Evolutionary conservation across 2,329 filamentous ascomycete genomes (phyloP), one percentile per base, ranked within the genome.

Genomic region (Curvularia spicifera): DNA sequence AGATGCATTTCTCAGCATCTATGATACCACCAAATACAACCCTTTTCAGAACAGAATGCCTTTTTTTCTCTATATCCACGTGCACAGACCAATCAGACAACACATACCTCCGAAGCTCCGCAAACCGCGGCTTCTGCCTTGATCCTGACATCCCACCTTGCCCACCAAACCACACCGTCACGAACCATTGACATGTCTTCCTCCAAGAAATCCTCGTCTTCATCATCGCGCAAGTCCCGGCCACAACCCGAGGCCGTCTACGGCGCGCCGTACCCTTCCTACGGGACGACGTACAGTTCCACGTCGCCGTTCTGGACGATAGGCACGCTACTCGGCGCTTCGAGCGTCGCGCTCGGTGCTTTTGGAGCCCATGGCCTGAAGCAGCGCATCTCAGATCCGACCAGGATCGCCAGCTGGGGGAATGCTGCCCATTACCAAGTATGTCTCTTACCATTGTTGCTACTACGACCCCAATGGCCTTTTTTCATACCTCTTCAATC

Each of bases 341-440:
- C 83, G 4, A 83, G 84, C 69, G 87, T 90, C 48, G 80, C 79
- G 15, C 73, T 89, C 54, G 87, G 87, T 31, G 88, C 88, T 0
- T 90, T 90, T 74, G 88, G 88, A 35, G 86, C 87, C 12, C 88
- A 90, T 71, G 87, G 87, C 10, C 78, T 90, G 40, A 89, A 88
- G 77, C 82, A 82, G 58, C 78, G 79, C 63, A 85, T 89, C 69
- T 70, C 82, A 9, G 87, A 89, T 64, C 86, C 87, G 3, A 74
- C 79, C 12, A 81, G 81, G 59, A 73, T 89, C 40, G 83, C 85
- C 5, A 88, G 81, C 71, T 90, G 86, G 83, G 74, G 76, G 10
- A 90, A 87, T 0, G 88, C 87, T 1, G 87, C 87, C 2, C 87
- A 90, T 40, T 90, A 90, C 66, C 87, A 89, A 78, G 87, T 88